Base-by-base conservation (phyloP, 106 monocot species). In the Dioscorea dumetorum region DNA sequence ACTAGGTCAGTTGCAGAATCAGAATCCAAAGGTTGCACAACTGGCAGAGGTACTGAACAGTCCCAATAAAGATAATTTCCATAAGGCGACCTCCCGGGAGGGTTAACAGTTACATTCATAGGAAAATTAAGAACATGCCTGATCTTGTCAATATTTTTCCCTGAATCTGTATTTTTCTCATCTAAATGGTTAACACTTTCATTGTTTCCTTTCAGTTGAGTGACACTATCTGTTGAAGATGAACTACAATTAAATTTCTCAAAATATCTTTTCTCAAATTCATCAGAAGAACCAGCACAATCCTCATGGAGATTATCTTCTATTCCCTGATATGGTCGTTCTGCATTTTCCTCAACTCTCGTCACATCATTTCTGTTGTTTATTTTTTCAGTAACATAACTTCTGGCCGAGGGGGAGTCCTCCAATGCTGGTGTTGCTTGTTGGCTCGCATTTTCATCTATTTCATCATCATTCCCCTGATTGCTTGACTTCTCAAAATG, bases 401-500 rank as follows among this genome's bases (percentile, higher is more conserved):
- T 53, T 32, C 83, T 60, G 18, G 49, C 13, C 18, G 50, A 12
- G 49, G 64, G 48, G 13, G 2, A 17, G 34, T 68, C 71, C 32
- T 4, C 24, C 66, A 64, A 59, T 28, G 8, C 33, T 53, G 72
- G 24, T 28, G 8, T 23, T 53, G 72, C 24, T 67, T 70, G 57
- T 24, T 77, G 60, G 60, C 84, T 66, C 16, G 49, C 72, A 59
- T 8, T 53, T 65, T 65, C 57, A 21, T 66, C 56, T 57, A 56
- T 54, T 57, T 32, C 67, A 53, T 59, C 73, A 57, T 60, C 74
- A 53, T 77, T 71, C 63, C 57, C 76, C 56, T 72, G 24, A 8
- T 76, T 77, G 50, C 64, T 77, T 68, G 73, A 78, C 81, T 92
- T 90, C 77, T 99, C 93, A 33, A 87, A 73, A 32, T 99, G 87